Evolutionary conservation across 2,329 filamentous ascomycete species (phyloP).

Genomic region (Colletotrichum destructivum): DNA sequence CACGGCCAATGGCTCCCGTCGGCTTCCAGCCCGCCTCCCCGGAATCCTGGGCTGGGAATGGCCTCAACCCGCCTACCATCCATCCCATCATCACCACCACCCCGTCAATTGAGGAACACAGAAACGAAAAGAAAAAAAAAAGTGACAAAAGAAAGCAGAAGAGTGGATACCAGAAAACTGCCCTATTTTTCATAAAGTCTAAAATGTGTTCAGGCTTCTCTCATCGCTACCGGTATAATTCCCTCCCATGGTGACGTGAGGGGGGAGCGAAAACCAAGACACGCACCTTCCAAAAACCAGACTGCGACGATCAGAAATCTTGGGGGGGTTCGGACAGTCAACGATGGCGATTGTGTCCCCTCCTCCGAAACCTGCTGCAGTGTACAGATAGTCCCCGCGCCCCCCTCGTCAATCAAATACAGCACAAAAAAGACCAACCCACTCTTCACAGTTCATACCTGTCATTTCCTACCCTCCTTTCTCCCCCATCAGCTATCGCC

Average conservation of each 20-base stretch:
- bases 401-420: background rate
- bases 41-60: conserved; percentile 27
- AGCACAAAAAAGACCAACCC: background rate
- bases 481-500: background rate
- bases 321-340: background rate
- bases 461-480: background rate
- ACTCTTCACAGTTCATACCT: background rate
- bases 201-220: too few species aligned
- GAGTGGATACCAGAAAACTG: background rate
- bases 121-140: background rate
- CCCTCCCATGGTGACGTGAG: too few species aligned
- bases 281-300: background rate
- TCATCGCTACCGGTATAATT: background rate
- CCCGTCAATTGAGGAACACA: background rate
- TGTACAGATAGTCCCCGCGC: background rate
- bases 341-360: background rate
- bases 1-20: too few species aligned
- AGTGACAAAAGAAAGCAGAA: background rate
- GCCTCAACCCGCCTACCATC: conserved; percentile 16
- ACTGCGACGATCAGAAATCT: background rate
- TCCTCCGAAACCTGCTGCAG: conserved; percentile 11
- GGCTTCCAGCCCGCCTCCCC: background rate
- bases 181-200: too few species aligned
- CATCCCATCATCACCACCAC: background rate
- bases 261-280: background rate